Evolutionary conservation across 192 early-diverging fungal genomes (phyloP), one percentile per base, ranked within the genome.

Genomic region (Phlyctochytrium planicorne): DNA sequence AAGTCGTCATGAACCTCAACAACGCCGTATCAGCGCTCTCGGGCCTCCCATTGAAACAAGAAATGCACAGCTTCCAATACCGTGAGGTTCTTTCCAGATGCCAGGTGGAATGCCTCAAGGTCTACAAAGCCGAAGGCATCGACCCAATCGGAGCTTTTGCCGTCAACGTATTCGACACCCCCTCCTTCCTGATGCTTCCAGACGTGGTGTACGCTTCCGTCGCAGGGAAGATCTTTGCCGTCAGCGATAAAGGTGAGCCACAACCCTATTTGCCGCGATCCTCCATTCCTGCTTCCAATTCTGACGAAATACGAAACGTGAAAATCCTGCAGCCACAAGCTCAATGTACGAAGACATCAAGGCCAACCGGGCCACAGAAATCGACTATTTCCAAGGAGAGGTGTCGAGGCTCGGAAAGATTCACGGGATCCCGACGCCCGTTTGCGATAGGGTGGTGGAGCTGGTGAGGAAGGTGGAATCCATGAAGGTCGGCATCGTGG

Each of bases 261-360:
- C 10, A 20, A 47, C 6, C 20, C 40, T 20, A 6, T 47, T 47
- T 20, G 12, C 35, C 0, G 12, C n/a, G 12, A 17, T 2, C 32
- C 20, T 60, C 37, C 30, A 24, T 23, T 23, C 1, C 0, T 2
- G 10, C 40, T 20, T 20, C 6, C 40, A 6, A 6, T 47, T 47
- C 40, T 47, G 10, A 47, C 10, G 20, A 14, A 20, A 20, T 47
- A 14, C 20, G 40, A 6, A 47, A 47, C 6, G 40, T 20, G 6
- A 47, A 47, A 6, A 20, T 47, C 20, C 20, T 20, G 23, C 61
- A 29, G 77, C 80, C 2, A 81, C 77, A 10, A 68, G 62, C 29
- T 72, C 68, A 53, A 75, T 78, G 73, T 81, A 76, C 63, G 80
- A 81, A 68, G 80, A 81, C 60, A 37, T 81, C 52, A 61, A 53